phyloP scores from a whole-genome alignment of 495 filamentous ascomycete species.

The Lindgomyces ingoldianus region DNA sequence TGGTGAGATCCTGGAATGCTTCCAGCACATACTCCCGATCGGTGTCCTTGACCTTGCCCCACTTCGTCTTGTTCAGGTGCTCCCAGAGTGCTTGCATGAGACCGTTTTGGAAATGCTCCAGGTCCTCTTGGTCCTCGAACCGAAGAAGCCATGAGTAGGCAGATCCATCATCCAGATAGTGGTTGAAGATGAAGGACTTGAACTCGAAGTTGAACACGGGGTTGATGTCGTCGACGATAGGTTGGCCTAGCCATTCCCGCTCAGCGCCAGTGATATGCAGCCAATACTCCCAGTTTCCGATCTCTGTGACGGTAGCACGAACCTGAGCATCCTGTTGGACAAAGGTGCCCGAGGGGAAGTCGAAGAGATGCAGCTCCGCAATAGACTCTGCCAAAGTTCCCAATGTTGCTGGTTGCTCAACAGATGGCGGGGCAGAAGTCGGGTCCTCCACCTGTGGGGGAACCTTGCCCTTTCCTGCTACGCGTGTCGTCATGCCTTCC shows the following conservation, averaged over 20 bases:
- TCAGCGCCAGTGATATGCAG: slow-evolving; percentile 78
- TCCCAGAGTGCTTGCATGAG: slow-evolving; percentile 97
- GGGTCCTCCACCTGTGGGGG: slow-evolving; percentile 38
- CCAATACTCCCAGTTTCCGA: slow-evolving; percentile 95
- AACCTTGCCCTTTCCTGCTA: slow-evolving; percentile 22
- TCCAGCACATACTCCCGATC: slow-evolving; percentile 94
- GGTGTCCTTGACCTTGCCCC: slow-evolving; percentile 86
- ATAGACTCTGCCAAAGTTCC: slow-evolving; percentile 74
- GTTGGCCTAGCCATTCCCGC: slow-evolving; percentile 85
- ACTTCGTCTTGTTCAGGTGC: slow-evolving; percentile 91
- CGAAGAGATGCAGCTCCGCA: slow-evolving; percentile 90
- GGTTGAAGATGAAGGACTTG: slow-evolving; percentile 97
- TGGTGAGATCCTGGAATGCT: slow-evolving; percentile 90
- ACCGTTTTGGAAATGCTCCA: slow-evolving; percentile 89
- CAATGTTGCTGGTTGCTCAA: slow-evolving; percentile 63
- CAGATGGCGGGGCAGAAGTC: slow-evolving; percentile 61
- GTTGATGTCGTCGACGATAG: slow-evolving; percentile 85
- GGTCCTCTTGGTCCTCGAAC: slow-evolving; percentile 77
- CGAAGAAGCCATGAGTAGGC: slow-evolving; percentile 95
- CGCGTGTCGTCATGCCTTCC: slow-evolving; percentile 33
- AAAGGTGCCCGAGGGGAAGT: slow-evolving; percentile 82
- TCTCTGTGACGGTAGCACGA: slow-evolving; percentile 77
- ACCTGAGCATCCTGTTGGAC: slow-evolving; percentile 75
- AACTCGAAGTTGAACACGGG: slow-evolving; percentile 99
- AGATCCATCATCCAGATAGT: slow-evolving; percentile 82